A percentile compares a stretch with the other conserved stretches of the same genome.
Evolutionary conservation across 371 early-diverging fungal species (phyloP).

Genomic region (Synchytrium microbalum): DNA sequence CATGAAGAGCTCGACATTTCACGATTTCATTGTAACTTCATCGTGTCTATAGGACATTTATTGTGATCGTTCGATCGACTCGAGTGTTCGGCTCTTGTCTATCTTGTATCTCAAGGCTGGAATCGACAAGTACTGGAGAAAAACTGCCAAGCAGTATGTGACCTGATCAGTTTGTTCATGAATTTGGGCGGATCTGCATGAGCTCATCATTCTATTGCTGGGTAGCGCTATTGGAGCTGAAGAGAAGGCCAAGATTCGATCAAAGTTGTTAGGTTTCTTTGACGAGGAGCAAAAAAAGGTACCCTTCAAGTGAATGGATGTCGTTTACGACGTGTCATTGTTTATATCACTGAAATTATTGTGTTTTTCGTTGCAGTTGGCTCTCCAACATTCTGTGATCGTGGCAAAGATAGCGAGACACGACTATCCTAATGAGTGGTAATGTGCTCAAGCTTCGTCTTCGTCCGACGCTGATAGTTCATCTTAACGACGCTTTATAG

Average conservation of each 20-base stretch:
- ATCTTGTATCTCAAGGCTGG: conserved; percentile 82
- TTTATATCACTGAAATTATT: conserved; percentile 9
- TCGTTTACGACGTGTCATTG: no score
- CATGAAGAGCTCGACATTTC: no score
- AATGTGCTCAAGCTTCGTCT: background rate
- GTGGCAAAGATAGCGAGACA: conserved; percentile 67
- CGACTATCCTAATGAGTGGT: conserved; percentile 80
- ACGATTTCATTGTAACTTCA: no score
- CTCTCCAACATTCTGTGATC: conserved; percentile 63
- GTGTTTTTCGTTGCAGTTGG: conserved; percentile 41
- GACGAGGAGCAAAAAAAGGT: conserved; percentile 63
- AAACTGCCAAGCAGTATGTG: conserved; percentile 58
- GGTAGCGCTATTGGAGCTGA: conserved; percentile 54
- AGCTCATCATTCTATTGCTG: no score
- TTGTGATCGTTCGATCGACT: conserved; percentile 52
- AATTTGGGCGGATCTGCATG: background rate
- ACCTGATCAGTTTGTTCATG: conserved; percentile 15
- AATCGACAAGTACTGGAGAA: conserved; percentile 82
- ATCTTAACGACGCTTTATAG: conserved; percentile 24
- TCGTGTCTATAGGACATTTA: conserved; percentile 77
- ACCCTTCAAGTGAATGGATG: conserved; percentile 1
- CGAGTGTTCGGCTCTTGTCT: conserved; percentile 66
- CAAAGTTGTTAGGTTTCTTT: conserved; percentile 47
- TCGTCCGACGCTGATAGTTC: background rate
- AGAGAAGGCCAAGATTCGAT: conserved; percentile 61